Percentiles rank a stretch among this genome's conserved stretches.
phyloP scores from a whole-genome alignment of 176 grass and related monocot genomes.

The Avena eriantha region DNA sequence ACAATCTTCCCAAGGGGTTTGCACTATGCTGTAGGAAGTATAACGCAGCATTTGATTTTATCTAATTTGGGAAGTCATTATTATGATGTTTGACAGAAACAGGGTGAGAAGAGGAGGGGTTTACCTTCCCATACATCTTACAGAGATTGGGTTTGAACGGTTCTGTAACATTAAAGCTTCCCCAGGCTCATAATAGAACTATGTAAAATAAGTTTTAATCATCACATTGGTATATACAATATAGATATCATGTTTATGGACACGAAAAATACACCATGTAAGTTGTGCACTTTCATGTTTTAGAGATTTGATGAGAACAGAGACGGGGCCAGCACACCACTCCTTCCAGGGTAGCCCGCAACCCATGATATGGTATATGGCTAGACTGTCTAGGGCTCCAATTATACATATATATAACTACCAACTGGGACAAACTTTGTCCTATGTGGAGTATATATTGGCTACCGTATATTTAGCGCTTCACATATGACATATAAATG shows the following conservation, averaged over 20 bases:
- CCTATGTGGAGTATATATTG: neutral
- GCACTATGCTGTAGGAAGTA: slow-evolving; percentile 4
- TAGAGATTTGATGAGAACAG: neutral
- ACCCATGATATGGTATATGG: too few species aligned
- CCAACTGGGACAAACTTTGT: neutral
- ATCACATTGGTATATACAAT: neutral
- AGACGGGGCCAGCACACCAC: neutral
- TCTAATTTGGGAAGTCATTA: neutral
- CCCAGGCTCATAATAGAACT: neutral
- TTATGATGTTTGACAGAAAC: neutral
- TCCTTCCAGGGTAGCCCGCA: too few species aligned
- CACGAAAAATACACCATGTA: neutral
- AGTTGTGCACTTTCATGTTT: neutral
- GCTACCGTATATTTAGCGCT: neutral
- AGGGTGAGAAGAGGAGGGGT: neutral
- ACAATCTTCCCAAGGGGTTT: neutral
- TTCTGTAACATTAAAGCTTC: too few species aligned
- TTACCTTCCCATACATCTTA: neutral
- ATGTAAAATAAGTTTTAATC: neutral
- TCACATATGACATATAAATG: neutral
- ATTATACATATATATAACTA: neutral
- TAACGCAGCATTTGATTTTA: neutral
- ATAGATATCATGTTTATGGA: neutral
- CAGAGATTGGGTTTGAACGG: neutral
- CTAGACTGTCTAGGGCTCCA: too few species aligned